Evolutionary conservation across 2,329 filamentous ascomycete species (phyloP).

Genomic region (Epichloe aotearoae): DNA sequence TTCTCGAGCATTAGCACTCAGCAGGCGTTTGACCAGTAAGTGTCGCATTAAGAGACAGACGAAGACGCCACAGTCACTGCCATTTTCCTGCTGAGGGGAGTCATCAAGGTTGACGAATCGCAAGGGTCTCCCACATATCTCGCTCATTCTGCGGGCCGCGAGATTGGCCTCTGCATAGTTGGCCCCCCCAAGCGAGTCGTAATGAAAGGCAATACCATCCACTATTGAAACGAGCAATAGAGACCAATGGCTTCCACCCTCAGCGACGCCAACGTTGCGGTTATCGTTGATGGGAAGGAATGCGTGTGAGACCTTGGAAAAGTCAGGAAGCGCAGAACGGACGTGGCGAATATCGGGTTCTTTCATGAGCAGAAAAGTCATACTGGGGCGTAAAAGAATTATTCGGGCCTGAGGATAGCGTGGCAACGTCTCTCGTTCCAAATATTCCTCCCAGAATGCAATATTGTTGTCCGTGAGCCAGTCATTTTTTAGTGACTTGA

Average conservation of each 20-base stretch:
- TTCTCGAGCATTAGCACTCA: slow-evolving; percentile 65
- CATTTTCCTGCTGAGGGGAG: slow-evolving; percentile 77
- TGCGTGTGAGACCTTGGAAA: slow-evolving; percentile 71
- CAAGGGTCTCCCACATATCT: slow-evolving; percentile 52
- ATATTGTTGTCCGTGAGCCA: slow-evolving; percentile 98
- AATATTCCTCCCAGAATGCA: slow-evolving; percentile 94
- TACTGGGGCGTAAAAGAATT: slow-evolving; percentile 78
- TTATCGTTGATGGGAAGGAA: slow-evolving; percentile 95
- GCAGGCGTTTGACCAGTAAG: slow-evolving; percentile 70
- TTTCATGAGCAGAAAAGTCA: slow-evolving; percentile 84
- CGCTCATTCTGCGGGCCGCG: slow-evolving; percentile 55
- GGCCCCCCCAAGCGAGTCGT: slow-evolving; percentile 68
- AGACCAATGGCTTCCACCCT: slow-evolving; percentile 91
- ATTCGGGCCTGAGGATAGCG: slow-evolving; percentile 76
- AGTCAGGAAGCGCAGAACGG: slow-evolving; percentile 64
- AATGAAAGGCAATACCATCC: slow-evolving; percentile 90
- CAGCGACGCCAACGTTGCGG: slow-evolving; percentile 59
- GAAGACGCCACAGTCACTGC: slow-evolving; percentile 88
- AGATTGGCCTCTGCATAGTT: slow-evolving; percentile 64
- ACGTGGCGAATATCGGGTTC: slow-evolving; percentile 43
- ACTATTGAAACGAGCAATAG: slow-evolving; percentile 78
- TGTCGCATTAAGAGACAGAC: slow-evolving; percentile 94
- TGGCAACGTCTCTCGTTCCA: slow-evolving; percentile 77
- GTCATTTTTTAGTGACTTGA: slow-evolving; percentile 81
- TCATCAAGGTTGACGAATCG: slow-evolving; percentile 74